Percentiles rank a stretch among this genome's conserved stretches.
Conservation (phyloP, 768 basidiomycete species). For the button mushroom (Agaricus bisporus) region DNA sequence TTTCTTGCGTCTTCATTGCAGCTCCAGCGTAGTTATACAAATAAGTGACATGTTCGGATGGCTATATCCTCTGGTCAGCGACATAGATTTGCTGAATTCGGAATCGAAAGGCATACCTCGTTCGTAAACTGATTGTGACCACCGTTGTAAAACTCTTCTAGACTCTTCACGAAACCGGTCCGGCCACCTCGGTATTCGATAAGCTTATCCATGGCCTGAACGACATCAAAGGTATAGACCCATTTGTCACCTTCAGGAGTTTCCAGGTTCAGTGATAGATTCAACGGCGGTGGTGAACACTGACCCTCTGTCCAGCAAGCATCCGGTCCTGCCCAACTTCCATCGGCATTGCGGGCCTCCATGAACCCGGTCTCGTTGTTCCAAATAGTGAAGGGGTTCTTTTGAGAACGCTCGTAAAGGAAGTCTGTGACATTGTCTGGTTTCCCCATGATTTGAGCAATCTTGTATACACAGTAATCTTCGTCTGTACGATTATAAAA, state of each 20-base stretch:
- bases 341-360: conserved; percentile 66
- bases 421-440: conserved; percentile 37
- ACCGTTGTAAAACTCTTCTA: conserved; percentile 50
- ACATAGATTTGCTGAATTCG: background rate
- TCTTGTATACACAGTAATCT: conserved; percentile 63
- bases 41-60: conserved; percentile 83
- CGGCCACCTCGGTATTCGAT: conserved; percentile 62
- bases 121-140: conserved; percentile 81
- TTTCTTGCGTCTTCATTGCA: conserved; percentile 61
- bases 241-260: conserved; percentile 33
- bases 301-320: conserved; percentile 77
- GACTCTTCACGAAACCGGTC: conserved; percentile 53
- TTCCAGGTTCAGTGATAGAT: background rate
- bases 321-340: conserved; percentile 64
- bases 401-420: conserved; percentile 48
- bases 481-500: conserved; percentile 45
- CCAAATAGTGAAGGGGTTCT: conserved; percentile 55
- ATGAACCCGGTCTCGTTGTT: conserved; percentile 70
- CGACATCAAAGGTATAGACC: conserved; percentile 72
- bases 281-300: background rate
- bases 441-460: conserved; percentile 50
- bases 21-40: conserved; percentile 68
- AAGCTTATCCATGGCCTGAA: conserved; percentile 62
- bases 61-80: conserved; percentile 29
- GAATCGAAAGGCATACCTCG: conserved; percentile 37